A percentile compares a stretch with the other conserved stretches of the same genome.
phyloP scores from a whole-genome alignment of 2,329 filamentous ascomycete genomes.

The Magnaporthiopsis poae region DNA sequence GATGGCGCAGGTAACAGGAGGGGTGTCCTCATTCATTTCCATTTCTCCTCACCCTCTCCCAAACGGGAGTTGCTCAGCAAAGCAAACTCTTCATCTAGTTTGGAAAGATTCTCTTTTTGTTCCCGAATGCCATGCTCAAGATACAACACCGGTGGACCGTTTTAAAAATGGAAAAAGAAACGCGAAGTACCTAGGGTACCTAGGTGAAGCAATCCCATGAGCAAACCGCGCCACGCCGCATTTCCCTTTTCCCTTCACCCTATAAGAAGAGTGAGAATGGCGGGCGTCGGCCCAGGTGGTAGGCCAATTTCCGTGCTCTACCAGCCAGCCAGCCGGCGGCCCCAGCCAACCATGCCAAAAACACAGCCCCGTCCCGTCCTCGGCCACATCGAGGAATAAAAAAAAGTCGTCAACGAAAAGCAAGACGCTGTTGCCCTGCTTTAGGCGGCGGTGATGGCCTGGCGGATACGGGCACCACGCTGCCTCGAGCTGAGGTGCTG shows the following conservation, averaged over 20 bases:
- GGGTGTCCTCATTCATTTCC: too few relatives aligned
- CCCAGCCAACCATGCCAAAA: conserved; percentile 4
- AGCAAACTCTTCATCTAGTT: neutral
- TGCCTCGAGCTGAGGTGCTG: conserved; percentile 79
- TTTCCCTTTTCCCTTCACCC: conserved; percentile 5
- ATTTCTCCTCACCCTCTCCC: too few relatives aligned
- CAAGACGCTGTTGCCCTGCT: conserved; percentile 22
- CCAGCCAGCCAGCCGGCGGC: neutral
- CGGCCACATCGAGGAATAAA: neutral
- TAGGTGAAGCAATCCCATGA: neutral
- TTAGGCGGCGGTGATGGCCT: conserved; percentile 58
- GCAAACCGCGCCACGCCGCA: conserved; percentile 10
- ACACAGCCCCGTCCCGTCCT: conserved; percentile 5
- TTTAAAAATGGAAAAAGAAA: conserved; percentile 16
- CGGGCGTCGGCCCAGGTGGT: neutral
- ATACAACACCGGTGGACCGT: conserved; percentile 25
- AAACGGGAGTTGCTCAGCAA: too few relatives aligned
- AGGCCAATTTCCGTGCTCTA: neutral
- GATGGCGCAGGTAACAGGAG: too few relatives aligned
- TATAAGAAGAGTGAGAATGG: conserved; percentile 3
- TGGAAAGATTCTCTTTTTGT: conserved; percentile 17
- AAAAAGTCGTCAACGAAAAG: conserved; percentile 3
- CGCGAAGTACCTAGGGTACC: neutral
- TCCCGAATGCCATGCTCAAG: conserved; percentile 28
- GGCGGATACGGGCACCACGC: conserved; percentile 61